Conservation (phyloP, 139 green algal genomes). For the Astrephomene gubernaculifera region DNA sequence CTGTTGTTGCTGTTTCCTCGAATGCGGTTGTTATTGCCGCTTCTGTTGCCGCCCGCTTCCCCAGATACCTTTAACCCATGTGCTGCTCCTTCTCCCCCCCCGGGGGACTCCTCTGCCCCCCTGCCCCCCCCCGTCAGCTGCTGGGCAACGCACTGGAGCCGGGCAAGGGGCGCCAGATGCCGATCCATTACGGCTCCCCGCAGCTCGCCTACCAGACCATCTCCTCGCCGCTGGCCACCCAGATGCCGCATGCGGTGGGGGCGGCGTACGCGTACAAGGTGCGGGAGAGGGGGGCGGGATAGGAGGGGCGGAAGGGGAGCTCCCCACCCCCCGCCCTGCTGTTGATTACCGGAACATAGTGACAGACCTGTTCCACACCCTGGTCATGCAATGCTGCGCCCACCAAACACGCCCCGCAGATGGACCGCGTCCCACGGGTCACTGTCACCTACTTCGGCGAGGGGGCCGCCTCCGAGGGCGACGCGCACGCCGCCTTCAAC, state of each 20-base stretch:
- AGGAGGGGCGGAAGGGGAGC: too few species aligned
- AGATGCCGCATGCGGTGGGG: constrained; percentile 95
- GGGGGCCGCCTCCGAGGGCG: constrained; percentile 89
- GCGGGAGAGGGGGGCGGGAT: neutral
- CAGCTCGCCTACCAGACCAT: constrained; percentile 92
- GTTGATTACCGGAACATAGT: too few species aligned
- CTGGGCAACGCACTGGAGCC: constrained; percentile 80
- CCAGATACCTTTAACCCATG: too few species aligned
- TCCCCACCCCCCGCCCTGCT: too few species aligned
- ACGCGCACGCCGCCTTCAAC: constrained; percentile 96
- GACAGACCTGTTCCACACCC: too few species aligned
- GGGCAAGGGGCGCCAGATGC: constrained; percentile 95
- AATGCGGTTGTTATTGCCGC: too few species aligned
- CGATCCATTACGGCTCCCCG: constrained; percentile 92
- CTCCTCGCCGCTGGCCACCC: constrained; percentile 90
- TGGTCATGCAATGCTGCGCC: too few species aligned
- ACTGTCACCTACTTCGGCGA: constrained; percentile 88
- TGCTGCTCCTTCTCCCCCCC: neutral
- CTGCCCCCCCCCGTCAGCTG: constrained; percentile 33
- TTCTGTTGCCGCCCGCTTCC: too few species aligned
- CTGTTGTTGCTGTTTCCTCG: too few species aligned
- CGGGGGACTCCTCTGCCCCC: too few species aligned
- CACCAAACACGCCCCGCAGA: too few species aligned
- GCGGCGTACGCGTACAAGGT: constrained; percentile 92
- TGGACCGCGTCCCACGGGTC: constrained; percentile 50